Evolutionary conservation across 2,329 filamentous ascomycete species (phyloP).

Genomic region (Botryotinia convoluta): DNA sequence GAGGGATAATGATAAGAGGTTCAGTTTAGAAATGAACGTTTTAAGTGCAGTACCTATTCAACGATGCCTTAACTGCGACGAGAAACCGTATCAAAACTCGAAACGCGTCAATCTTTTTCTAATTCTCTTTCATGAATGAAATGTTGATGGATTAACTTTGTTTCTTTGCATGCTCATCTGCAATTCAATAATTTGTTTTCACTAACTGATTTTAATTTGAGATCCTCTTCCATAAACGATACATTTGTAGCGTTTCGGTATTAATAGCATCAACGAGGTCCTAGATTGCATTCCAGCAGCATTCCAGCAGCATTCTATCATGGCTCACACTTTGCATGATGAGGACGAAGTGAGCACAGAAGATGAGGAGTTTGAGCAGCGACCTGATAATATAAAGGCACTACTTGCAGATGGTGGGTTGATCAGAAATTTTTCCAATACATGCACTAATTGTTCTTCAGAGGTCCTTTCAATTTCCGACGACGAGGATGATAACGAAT

Average conservation of each 20-base stretch:
- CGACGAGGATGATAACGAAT: slow-evolving; percentile 23
- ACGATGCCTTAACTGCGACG: not conserved
- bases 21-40: not conserved
- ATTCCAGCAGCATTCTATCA: not conserved
- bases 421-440: not conserved
- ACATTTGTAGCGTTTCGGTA: not conserved
- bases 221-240: not conserved
- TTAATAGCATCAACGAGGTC: not conserved
- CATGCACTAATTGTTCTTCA: slow-evolving; percentile 23
- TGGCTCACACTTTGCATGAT: not conserved
- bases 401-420: not conserved
- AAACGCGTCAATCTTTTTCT: not conserved
- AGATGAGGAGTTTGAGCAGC: not conserved
- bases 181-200: not conserved
- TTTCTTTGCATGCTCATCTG: not conserved
- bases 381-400: slow-evolving; percentile 1
- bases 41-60: not conserved
- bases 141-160: not conserved
- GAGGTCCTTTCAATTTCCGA: slow-evolving; percentile 27
- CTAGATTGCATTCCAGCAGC: not conserved
- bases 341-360: slow-evolving; percentile 5
- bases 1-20: not conserved
- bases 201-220: no score
- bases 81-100: not conserved
- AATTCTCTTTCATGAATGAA: not conserved